Percentiles rank a stretch among this genome's conserved stretches.
Evolutionary conservation across 2,329 filamentous ascomycete species (phyloP).

Genomic region (Hypoxylon sp.): DNA sequence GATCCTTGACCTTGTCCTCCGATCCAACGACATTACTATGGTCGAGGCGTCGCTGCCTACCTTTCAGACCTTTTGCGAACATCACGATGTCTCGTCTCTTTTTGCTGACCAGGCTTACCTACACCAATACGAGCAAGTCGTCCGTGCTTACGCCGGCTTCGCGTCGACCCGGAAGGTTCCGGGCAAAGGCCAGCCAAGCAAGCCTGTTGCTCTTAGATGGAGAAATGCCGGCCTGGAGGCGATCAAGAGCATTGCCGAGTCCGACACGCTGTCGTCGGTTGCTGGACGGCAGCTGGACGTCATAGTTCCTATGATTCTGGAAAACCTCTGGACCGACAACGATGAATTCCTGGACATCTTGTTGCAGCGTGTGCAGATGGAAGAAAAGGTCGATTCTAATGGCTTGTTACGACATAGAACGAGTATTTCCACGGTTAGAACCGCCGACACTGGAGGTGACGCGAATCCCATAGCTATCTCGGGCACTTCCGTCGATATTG

Average conservation of each 20-base stretch:
- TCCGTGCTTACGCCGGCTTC: slow-evolving; percentile 82
- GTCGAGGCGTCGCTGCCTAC: slow-evolving; percentile 89
- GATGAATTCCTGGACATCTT: slow-evolving; percentile 77
- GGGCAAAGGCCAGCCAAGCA: slow-evolving; percentile 69
- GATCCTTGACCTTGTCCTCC: slow-evolving; percentile 84
- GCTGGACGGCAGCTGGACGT: slow-evolving; percentile 81
- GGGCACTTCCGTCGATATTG: slow-evolving; percentile 86
- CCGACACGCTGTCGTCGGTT: slow-evolving; percentile 81
- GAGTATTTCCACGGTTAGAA: slow-evolving; percentile 83
- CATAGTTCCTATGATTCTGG: slow-evolving; percentile 85
- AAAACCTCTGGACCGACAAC: slow-evolving; percentile 84
- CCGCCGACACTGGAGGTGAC: slow-evolving; percentile 72
- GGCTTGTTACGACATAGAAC: slow-evolving; percentile 74
- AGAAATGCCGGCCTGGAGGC: slow-evolving; percentile 80
- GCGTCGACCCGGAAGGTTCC: slow-evolving; percentile 73
- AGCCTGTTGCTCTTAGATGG: slow-evolving; percentile 83
- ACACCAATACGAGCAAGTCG: slow-evolving; percentile 83
- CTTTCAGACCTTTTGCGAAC: slow-evolving; percentile 87
- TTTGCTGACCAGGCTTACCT: slow-evolving; percentile 88
- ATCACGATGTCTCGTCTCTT: slow-evolving; percentile 88
- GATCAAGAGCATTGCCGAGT: slow-evolving; percentile 82
- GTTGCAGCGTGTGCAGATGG: slow-evolving; percentile 73
- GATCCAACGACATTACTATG: slow-evolving; percentile 90
- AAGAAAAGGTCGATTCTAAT: slow-evolving; percentile 77
- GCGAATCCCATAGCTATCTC: slow-evolving; percentile 79